Percentiles rank a stretch among this genome's conserved stretches.
Evolutionary conservation across 257 asterid species (phyloP).

Genomic region (Ligustrum vulgare): DNA sequence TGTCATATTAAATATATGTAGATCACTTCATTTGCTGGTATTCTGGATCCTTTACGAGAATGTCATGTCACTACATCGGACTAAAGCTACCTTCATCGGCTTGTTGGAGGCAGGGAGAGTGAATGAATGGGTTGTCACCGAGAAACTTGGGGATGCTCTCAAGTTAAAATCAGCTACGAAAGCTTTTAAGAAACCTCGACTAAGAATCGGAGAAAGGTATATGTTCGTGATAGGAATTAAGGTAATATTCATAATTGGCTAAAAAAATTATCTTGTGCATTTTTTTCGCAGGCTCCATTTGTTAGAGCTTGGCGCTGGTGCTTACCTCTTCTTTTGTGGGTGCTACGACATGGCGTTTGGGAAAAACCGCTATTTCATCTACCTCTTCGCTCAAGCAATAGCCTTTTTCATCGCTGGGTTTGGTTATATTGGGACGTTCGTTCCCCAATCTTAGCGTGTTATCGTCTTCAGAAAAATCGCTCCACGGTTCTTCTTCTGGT

Average conservation of each 20-base stretch:
- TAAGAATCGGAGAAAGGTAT: conserved; percentile 76
- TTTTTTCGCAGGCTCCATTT: conserved; percentile 53
- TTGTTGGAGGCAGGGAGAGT: conserved; percentile 83
- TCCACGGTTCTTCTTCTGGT: conserved; percentile 20
- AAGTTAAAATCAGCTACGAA: conserved; percentile 61
- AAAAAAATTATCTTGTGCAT: not conserved
- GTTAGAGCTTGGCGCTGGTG: conserved; percentile 59
- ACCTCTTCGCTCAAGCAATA: conserved; percentile 60
- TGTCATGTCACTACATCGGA: conserved; percentile 89
- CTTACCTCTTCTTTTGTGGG: conserved; percentile 75
- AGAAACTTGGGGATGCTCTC: conserved; percentile 79
- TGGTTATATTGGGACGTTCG: conserved; percentile 72
- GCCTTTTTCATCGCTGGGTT: conserved; percentile 80
- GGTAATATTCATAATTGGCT: not conserved
- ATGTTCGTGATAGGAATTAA: not conserved
- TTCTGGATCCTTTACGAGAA: conserved; percentile 96
- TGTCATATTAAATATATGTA: conserved; percentile 9
- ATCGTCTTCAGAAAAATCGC: conserved; percentile 21
- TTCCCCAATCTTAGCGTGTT: conserved; percentile 44
- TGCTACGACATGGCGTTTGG: conserved; percentile 74
- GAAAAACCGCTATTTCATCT: conserved; percentile 54
- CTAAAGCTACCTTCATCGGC: conserved; percentile 92
- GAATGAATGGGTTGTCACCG: conserved; percentile 96
- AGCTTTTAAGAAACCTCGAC: conserved; percentile 52
- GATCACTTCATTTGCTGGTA: conserved; percentile 86